Evolutionary conservation across 768 basidiomycete genomes (phyloP).

Genomic region (Hysterangium stoloniferum): DNA sequence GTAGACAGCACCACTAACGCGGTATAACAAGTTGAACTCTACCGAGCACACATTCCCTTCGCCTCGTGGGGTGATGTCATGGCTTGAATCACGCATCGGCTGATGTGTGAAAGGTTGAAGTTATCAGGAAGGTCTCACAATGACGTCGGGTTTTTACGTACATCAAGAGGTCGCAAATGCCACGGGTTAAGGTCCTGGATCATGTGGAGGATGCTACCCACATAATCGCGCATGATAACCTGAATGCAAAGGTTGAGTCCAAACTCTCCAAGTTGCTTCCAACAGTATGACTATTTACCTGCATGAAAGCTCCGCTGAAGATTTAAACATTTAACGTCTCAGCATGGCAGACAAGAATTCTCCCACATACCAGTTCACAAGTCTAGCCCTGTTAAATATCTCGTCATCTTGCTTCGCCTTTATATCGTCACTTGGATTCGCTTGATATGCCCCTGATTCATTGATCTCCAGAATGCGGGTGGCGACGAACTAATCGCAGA

Average conservation of each 20-base stretch:
- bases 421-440: conserved; percentile 15
- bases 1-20: background rate
- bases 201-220: conserved; percentile 65
- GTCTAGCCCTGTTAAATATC: conserved; percentile 63
- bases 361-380: conserved; percentile 54
- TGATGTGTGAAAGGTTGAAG: conserved; percentile 18
- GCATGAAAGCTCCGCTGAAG: conserved; percentile 14
- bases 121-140: background rate
- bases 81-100: conserved; percentile 43
- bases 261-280: background rate
- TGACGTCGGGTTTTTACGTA: conserved; percentile 23
- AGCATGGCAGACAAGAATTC: background rate
- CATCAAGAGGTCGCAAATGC: conserved; percentile 63
- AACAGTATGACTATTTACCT: conserved; percentile 8
- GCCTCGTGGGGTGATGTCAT: conserved; percentile 52
- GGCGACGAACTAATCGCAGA: conserved; percentile 50
- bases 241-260: conserved; percentile 33
- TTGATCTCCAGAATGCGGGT: conserved; percentile 62
- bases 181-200: conserved; percentile 55
- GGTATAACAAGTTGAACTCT: conserved; percentile 51
- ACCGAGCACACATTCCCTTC: conserved; percentile 70
- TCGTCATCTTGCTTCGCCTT: conserved; percentile 62
- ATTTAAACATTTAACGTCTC: too few relatives aligned
- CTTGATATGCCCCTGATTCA: conserved; percentile 42
- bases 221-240: conserved; percentile 64